Conservation (phyloP, 176 grass and related monocot genomes). For the Bonia amplexicaulis region DNA sequence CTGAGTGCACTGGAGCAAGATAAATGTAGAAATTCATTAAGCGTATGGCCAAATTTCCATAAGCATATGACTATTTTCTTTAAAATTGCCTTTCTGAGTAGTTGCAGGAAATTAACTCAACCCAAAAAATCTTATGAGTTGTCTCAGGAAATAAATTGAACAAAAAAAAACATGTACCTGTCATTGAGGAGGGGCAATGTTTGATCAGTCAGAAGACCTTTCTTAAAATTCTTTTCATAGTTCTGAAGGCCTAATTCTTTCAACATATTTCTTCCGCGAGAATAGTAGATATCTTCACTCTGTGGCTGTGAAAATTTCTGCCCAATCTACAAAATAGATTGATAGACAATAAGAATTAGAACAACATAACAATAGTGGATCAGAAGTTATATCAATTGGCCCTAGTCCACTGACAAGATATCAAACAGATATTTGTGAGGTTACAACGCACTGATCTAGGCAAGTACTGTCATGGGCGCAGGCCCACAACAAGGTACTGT, state of each 20-base stretch:
- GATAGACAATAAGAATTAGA: constrained; percentile 1
- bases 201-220: constrained; percentile 81
- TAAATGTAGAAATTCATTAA: not conserved
- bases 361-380: not conserved
- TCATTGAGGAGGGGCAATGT: constrained; percentile 87
- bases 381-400: not conserved
- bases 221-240: constrained; percentile 98
- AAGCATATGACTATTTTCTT: not conserved
- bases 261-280: constrained; percentile 69
- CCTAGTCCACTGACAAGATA: not conserved
- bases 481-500: not conserved
- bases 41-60: not conserved
- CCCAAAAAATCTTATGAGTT: not conserved
- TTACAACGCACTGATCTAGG: not conserved
- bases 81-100: not conserved
- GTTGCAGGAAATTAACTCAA: not conserved
- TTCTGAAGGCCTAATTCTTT: constrained; percentile 80
- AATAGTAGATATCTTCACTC: constrained; percentile 70
- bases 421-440: not conserved
- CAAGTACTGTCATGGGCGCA: not conserved
- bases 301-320: constrained; percentile 78
- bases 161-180: constrained; percentile 32
- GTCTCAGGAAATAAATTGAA: not conserved
- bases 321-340: constrained; percentile 57
- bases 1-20: constrained; percentile 75